Evolutionary conservation across 2,329 filamentous ascomycete species (phyloP), one percentile per base, ranked within the genome.

Genomic region (Didymella exigua): DNA sequence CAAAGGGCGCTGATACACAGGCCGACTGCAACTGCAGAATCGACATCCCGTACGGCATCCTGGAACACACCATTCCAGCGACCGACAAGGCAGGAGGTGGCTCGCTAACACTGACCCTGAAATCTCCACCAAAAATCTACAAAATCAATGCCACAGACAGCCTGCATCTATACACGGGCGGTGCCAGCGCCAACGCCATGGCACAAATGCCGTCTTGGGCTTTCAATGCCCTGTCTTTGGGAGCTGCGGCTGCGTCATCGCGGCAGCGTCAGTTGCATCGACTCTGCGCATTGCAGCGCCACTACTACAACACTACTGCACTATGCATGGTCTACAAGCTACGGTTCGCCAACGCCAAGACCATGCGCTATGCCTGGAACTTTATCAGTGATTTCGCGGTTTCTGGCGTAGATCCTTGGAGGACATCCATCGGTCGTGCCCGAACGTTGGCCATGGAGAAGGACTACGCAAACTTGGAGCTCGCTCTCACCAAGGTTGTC

Each of bases 371-470:
- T 42, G 53, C 7, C 73, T 84, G 34, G 73, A 75, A 18, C 59
- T 62, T 6, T 10, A 63, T 45, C 62, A 70, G 62, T 60, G 73
- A 14, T 45, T 62, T 1, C 69, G 70, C 40, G 49, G 70, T 63
- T 21, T 41, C 58, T 2, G 54, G 56, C 5, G 23, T 36, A 7
- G 48, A 67, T 31, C 57, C 37, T 10, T 65, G 61, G 60, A 66
- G 50, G 27, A 58, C 42, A 0, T 55, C 50, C 46, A 30, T 49
- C 59, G 1, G 62, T 84, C 52, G 75, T 83, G 5, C 90, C 86
- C 58, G 68, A 74, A 0, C 65, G 87, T 1, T 76, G 84, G 5
- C 89, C 86, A 62, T 66, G n/a, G 63, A 87, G 89, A 19, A 19
- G 2, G 66, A 71, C 61, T 75, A 90, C 5, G 82, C 45, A 36